Conservation (phyloP, 257 asterid species). For the Datura wrightii region DNA sequence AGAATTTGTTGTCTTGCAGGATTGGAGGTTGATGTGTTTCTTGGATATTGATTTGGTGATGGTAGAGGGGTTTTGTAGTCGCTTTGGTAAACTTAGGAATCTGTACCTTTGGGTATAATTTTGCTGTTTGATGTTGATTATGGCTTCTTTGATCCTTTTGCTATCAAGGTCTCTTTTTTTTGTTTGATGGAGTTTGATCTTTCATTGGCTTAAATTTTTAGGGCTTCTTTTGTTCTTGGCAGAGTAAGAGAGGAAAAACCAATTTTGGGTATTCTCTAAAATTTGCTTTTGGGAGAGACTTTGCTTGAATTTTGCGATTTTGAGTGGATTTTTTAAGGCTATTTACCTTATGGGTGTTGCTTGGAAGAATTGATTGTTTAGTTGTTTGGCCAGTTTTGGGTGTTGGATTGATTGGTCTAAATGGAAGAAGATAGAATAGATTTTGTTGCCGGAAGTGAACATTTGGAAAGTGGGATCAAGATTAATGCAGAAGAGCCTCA, state of each 20-base stretch:
- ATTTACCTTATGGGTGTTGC: background rate
- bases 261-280: background rate
- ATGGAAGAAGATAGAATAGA: slow-evolving; percentile 43
- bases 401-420: slow-evolving; percentile 22
- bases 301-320: background rate
- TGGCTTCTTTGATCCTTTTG: background rate
- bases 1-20: slow-evolving; percentile 11
- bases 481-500: slow-evolving; percentile 41
- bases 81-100: background rate
- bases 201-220: background rate
- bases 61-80: background rate
- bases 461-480: slow-evolving; percentile 30
- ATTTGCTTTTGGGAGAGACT: background rate
- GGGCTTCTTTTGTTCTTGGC: background rate
- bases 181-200: slow-evolving; percentile 18
- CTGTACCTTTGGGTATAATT: background rate
- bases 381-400: slow-evolving; percentile 24
- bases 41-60: background rate
- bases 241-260: background rate
- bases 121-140: slow-evolving; percentile 10
- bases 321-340: background rate
- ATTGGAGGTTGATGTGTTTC: background rate
- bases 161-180: background rate
- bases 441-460: slow-evolving; percentile 5
- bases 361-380: slow-evolving; percentile 22